Evolutionary conservation across 371 early-diverging fungal species (phyloP).

Genomic region (Rhizopus delemar): DNA sequence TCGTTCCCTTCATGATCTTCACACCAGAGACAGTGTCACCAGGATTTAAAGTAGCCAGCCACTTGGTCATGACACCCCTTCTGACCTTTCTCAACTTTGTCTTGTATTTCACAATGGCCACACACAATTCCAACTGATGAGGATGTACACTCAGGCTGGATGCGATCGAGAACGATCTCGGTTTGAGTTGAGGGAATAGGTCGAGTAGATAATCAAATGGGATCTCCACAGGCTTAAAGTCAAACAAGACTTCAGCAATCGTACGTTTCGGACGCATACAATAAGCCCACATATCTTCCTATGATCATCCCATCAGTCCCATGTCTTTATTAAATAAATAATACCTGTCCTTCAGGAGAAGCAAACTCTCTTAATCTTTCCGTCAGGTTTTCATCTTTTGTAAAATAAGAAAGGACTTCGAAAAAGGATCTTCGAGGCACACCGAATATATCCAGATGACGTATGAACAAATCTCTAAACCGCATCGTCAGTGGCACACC

Average conservation of each 20-base stretch:
- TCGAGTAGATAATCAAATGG: constrained; percentile 84
- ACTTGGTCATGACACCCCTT: constrained; percentile 82
- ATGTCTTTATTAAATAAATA: not conserved
- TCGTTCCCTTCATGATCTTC: constrained; percentile 70
- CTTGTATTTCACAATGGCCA: constrained; percentile 85
- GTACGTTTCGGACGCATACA: constrained; percentile 78
- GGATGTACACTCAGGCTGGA: constrained; percentile 52
- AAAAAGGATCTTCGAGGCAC: constrained; percentile 90
- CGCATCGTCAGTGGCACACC: constrained; percentile 55
- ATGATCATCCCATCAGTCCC: constrained; percentile 4
- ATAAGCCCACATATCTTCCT: constrained; percentile 87
- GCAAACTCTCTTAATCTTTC: constrained; percentile 83
- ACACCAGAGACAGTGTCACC: constrained; percentile 55
- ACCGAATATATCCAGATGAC: constrained; percentile 80
- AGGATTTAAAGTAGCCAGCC: constrained; percentile 57
- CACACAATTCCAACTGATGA: constrained; percentile 66
- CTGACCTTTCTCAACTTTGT: constrained; percentile 74
- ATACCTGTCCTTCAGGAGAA: constrained; percentile 75
- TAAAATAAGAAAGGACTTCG: constrained; percentile 81
- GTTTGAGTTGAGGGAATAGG: constrained; percentile 74
- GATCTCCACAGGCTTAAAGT: constrained; percentile 74
- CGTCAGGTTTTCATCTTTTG: constrained; percentile 66
- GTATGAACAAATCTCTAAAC: constrained; percentile 68
- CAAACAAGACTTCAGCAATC: constrained; percentile 78
- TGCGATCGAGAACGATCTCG: constrained; percentile 86